Conservation (phyloP, 768 basidiomycete genomes). For the Atractiella rhizophila region DNA sequence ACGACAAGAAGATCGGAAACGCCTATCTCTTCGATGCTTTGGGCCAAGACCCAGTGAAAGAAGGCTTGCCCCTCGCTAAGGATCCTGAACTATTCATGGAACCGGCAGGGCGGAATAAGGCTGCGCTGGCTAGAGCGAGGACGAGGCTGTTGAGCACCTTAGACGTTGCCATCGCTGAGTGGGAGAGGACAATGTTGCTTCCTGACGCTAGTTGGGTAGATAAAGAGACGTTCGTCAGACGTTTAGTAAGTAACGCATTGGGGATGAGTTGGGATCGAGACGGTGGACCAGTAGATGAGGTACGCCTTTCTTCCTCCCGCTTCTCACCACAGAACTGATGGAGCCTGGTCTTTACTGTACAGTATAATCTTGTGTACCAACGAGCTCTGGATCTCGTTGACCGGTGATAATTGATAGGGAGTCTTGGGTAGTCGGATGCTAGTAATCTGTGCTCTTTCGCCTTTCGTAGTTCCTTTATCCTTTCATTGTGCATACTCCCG, state of each 20-base stretch:
- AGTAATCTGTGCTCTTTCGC: too few species aligned
- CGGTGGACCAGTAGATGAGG: conserved; percentile 4
- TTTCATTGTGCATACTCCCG: too few species aligned
- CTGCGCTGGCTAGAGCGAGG: not conserved
- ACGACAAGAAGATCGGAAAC: not conserved
- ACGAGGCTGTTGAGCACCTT: not conserved
- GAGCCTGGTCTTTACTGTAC: too few species aligned
- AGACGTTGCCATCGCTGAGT: not conserved
- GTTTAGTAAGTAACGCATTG: conserved; percentile 1
- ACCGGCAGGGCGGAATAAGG: not conserved
- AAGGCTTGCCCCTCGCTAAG: not conserved
- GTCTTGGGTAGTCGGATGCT: too few species aligned
- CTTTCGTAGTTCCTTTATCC: too few species aligned
- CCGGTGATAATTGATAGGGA: too few species aligned
- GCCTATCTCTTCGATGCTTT: conserved; percentile 1
- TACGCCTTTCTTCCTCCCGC: not conserved
- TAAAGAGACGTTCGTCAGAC: not conserved
- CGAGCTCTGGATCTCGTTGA: too few species aligned
- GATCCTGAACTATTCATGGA: not conserved
- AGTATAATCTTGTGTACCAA: too few species aligned
- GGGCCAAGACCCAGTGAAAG: not conserved
- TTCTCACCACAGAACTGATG: too few species aligned
- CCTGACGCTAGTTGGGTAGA: not conserved
- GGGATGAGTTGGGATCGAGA: conserved; percentile 1
- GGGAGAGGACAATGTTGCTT: not conserved